Evolutionary conservation across 148 eudicot species (phyloP), one percentile per base, ranked within the genome.

Genomic region (Cornus controversa): DNA sequence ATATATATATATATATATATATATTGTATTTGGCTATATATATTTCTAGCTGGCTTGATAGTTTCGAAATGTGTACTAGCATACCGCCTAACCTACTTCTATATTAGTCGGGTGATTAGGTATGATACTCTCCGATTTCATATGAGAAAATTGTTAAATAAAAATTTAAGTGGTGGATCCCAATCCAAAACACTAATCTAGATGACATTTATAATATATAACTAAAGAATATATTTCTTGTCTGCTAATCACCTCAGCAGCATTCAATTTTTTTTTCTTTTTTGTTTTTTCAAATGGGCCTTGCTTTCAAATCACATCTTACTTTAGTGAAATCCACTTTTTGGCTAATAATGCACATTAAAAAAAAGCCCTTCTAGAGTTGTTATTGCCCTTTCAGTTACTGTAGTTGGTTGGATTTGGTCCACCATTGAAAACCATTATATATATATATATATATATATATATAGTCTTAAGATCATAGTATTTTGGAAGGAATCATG

Each of bases 261-360:
- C 64, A 60, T 22, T 3, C 25, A 60, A 22, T 13, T 50, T 13
- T 50, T 13, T 50, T 13, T 50, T 13, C 14, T 13, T 60, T 3
- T n/a, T 3, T 60, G 24, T 60, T 8, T 57, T 57, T 14, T 57
- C 23, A 60, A 60, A n/a, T 60, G 24, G 24, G 9, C 64, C 18
- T 60, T 14, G 64, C 42, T 29, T 10, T 58, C 67, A 42, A 28
- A 10, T 60, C 63, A 10, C 74, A 64, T 50, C 53, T 65, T 71
- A 78, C 80, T 45, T 42, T 58, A 78, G 28, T 42, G 34, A 58
- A 36, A 24, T 42, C n/a, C 20, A 45, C 66, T 40, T 71, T 27
- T 28, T 71, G 45, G 27, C 66, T 27, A 63, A 78, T 78, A 78
- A 78, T 71, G 80, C 74, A 62, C 16, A 37, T 68, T 78, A 70